Evolutionary conservation across 306 rosid species (phyloP).

Genomic region (Oxytropis ochrocephala): DNA sequence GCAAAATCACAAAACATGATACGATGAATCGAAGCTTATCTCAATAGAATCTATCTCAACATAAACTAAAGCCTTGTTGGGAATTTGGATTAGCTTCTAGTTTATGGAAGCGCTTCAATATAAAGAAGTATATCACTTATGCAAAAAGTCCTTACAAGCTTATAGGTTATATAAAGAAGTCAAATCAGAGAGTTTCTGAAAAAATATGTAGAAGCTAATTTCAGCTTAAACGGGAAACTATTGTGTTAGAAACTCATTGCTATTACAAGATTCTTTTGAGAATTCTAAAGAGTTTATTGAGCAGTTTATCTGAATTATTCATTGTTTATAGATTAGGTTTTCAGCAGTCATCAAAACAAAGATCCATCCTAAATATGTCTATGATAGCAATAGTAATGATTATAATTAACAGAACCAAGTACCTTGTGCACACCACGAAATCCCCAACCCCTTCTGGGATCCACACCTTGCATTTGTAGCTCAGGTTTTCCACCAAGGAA

Average conservation of each 20-base stretch:
- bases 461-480: constrained; percentile 66
- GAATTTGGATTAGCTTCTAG: not conserved
- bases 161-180: not conserved
- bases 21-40: not conserved
- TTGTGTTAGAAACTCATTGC: not conserved
- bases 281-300: not conserved
- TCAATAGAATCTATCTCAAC: not conserved
- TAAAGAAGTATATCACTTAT: not conserved
- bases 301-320: not conserved
- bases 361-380: not conserved
- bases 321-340: not conserved
- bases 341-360: constrained; percentile 8
- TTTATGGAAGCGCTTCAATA: not conserved
- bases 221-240: not conserved
- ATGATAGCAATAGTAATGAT: not conserved
- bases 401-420: constrained; percentile 17
- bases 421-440: constrained; percentile 98
- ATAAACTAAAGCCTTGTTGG: not conserved
- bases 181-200: not conserved
- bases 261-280: not conserved
- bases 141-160: not conserved
- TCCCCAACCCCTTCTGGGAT: constrained; percentile 86
- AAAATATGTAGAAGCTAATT: not conserved
- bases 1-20: not conserved
- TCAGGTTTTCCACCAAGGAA: constrained; percentile 40